Evolutionary conservation across 1,284 basidiomycete genomes (phyloP).

Genomic region (Ceratobasidium sp.): DNA sequence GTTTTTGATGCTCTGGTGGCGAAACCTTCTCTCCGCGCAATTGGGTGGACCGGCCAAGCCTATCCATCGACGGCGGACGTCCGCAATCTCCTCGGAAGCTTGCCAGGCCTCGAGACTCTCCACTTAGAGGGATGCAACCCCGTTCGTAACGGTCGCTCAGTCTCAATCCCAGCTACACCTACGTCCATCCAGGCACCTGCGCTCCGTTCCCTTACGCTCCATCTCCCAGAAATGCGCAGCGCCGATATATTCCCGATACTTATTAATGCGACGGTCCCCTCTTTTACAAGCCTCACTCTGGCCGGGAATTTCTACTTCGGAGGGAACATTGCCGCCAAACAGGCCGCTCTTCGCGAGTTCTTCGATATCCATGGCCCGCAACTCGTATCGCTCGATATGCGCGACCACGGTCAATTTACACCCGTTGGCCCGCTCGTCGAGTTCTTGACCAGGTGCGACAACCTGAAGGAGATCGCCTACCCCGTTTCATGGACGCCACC

Average conservation of each 20-base stretch:
- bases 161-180: constrained; percentile 17
- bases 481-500: constrained; percentile 35
- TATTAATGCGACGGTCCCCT: constrained; percentile 15
- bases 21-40: constrained; percentile 23
- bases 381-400: constrained; percentile 31
- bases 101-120: constrained; percentile 36
- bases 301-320: constrained; percentile 37
- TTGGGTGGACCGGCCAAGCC: constrained; percentile 36
- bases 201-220: constrained; percentile 20
- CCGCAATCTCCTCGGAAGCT: constrained; percentile 8
- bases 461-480: constrained; percentile 21
- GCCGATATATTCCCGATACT: constrained; percentile 31
- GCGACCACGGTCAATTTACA: constrained; percentile 31
- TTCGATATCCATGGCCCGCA: constrained; percentile 37
- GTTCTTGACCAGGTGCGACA: constrained; percentile 23
- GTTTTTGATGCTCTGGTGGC: constrained; percentile 20
- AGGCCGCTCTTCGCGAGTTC: constrained; percentile 31
- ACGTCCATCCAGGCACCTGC: constrained; percentile 8
- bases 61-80: constrained; percentile 35
- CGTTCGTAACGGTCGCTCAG: neutral
- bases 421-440: constrained; percentile 36
- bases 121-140: constrained; percentile 39
- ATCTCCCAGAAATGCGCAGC: constrained; percentile 36
- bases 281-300: constrained; percentile 23
- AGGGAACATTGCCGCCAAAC: constrained; percentile 33